Evolutionary conservation across 257 asterid genomes (phyloP).

Genomic region (Solanum sejunctum): DNA sequence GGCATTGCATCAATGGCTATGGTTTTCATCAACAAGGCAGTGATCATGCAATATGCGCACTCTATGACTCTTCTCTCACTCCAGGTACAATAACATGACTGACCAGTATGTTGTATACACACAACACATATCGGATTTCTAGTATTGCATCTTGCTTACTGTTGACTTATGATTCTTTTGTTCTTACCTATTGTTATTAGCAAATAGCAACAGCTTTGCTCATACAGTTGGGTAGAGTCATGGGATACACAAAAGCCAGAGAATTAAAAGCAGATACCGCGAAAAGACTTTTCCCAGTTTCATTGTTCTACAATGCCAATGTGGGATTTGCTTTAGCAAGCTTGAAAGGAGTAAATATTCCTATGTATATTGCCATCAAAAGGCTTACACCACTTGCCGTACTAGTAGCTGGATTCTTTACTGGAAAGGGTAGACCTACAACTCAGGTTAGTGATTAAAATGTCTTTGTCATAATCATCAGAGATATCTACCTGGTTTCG

Average conservation of each 20-base stretch:
- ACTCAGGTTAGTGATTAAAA: slow-evolving; percentile 48
- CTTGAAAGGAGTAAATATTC: slow-evolving; percentile 95
- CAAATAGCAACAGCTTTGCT: slow-evolving; percentile 85
- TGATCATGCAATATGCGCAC: slow-evolving; percentile 73
- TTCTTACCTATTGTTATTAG: slow-evolving; percentile 32
- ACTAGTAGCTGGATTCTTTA: slow-evolving; percentile 74
- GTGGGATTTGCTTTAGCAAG: slow-evolving; percentile 98
- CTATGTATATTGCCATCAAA: slow-evolving; percentile 98
- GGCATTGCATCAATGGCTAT: slow-evolving; percentile 91
- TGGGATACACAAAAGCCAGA: slow-evolving; percentile 67
- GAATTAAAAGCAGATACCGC: slow-evolving; percentile 62
- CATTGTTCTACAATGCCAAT: slow-evolving; percentile 93
- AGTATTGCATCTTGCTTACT: not conserved
- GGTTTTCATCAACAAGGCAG: slow-evolving; percentile 97
- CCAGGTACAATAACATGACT: slow-evolving; percentile 41
- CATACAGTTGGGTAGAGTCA: slow-evolving; percentile 62
- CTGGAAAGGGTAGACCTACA: slow-evolving; percentile 81
- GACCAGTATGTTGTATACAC: not conserved
- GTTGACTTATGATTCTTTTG: slow-evolving; percentile 17
- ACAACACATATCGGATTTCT: not conserved
- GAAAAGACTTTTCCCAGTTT: slow-evolving; percentile 67
- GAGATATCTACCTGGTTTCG: not conserved
- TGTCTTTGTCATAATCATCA: not conserved
- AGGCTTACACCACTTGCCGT: slow-evolving; percentile 98
- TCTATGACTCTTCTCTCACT: slow-evolving; percentile 85